Evolutionary conservation across 768 basidiomycete genomes (phyloP), one percentile per base, ranked within the genome.

Genomic region (Suillus ampliporus): DNA sequence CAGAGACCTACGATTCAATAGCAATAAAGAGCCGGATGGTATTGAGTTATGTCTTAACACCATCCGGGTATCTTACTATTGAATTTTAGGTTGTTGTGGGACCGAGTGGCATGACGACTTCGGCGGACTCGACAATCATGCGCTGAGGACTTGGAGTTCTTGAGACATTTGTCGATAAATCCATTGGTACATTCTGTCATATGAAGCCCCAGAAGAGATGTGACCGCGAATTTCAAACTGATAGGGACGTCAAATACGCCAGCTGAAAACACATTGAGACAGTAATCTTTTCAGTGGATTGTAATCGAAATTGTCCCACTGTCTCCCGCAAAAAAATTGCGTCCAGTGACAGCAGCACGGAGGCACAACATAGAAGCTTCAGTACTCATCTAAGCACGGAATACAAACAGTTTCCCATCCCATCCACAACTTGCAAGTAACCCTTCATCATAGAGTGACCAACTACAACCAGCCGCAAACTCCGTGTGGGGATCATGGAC

Each of bases 401-500:
- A 95, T 65, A 96, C 81, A 76, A 90, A 86, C 58, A 97, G 77
- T 76, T 87, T 85, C 68, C 90, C 86, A 67, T 98, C 97, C 97
- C 97, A 98, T 56, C 91, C 88, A 74, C 94, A 96, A 63, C 89
- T 96, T 44, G 92, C 95, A 52, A 99, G 71, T 19, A 95, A 72
- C 1, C 93, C 92, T 70, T 93, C 89, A 53, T 97, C 94, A 65
- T 88, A 95, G 68, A 97, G 75, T n/a, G 93, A 94, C 95, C 96
- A 97, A 52, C 85, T 84, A 70, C 92, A 90, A 0, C 94, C 96
- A 46, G 92, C 91, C 26, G 97, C 94, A 75, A 99, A 98, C 77
- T 99, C 97, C 2, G 92, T 96, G 72, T 99, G 97, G 7, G 88
- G 80, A 71, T 94, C 90, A 71, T 97, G 90, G 38, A 95, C 89